These are phyloP conservation scores for Urostyla sp. DNA, from an alignment of 73 alveolate species.

Conservation along the genomic window DNA sequence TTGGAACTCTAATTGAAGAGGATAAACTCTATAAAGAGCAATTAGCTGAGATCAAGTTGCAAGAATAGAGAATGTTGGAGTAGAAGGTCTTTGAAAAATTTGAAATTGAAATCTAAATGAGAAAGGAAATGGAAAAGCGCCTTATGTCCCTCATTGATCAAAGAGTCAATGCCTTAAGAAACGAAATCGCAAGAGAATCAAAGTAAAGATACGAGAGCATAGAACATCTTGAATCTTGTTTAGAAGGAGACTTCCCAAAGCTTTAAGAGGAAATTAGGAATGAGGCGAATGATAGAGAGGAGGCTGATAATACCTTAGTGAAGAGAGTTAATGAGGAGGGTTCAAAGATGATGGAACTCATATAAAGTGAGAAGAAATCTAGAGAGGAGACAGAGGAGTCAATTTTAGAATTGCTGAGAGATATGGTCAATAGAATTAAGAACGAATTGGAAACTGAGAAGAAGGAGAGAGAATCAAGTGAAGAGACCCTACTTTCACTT, in stretches of 20 bases:
- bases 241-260: slow-evolving; percentile 81
- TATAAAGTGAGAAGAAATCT: slow-evolving; percentile 70
- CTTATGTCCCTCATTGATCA: slow-evolving; percentile 59
- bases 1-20: slow-evolving; percentile 34
- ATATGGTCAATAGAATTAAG: slow-evolving; percentile 88
- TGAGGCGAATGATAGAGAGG: slow-evolving; percentile 73
- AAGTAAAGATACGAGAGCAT: slow-evolving; percentile 70
- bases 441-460: slow-evolving; percentile 91
- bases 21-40: slow-evolving; percentile 30
- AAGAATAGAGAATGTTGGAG: slow-evolving; percentile 27
- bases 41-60: slow-evolving; percentile 13
- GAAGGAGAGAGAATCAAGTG: slow-evolving; percentile 93
- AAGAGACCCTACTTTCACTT: slow-evolving; percentile 92
- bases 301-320: slow-evolving; percentile 66
- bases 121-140: slow-evolving; percentile 47
- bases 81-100: slow-evolving; percentile 29
- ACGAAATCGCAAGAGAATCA: slow-evolving; percentile 72
- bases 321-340: slow-evolving; percentile 71
- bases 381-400: slow-evolving; percentile 96
- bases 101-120: slow-evolving; percentile 6
- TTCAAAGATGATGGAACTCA: slow-evolving; percentile 50
- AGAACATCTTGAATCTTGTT: slow-evolving; percentile 71
- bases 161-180: slow-evolving; percentile 63
- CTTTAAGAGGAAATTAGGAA: slow-evolving; percentile 64
- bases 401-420: slow-evolving; percentile 91